These are phyloP conservation scores for Venturia effusa DNA, from an alignment of 2,329 filamentous ascomycete species.

Conservation along the genomic window DNA sequence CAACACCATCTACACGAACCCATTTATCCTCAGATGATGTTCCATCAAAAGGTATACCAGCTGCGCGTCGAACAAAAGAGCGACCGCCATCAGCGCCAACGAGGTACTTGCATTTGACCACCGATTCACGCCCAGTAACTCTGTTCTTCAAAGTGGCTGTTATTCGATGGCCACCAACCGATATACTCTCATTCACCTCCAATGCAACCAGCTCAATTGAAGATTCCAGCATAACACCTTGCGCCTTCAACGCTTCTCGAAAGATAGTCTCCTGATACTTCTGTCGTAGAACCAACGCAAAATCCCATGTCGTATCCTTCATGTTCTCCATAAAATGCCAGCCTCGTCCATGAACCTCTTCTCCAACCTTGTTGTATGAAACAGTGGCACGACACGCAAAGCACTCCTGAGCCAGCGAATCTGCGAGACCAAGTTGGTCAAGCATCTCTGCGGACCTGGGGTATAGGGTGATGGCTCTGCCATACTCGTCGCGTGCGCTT, in stretches of 20 bases:
- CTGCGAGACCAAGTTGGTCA: slow-evolving; percentile 39
- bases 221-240: slow-evolving; percentile 27
- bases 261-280: slow-evolving; percentile 46
- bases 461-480: slow-evolving; percentile 44
- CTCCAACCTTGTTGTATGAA: slow-evolving; percentile 36
- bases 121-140: slow-evolving; percentile 18
- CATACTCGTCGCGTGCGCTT: slow-evolving; percentile 40
- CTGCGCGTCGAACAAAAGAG: slow-evolving; percentile 36
- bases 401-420: slow-evolving; percentile 40
- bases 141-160: slow-evolving; percentile 22
- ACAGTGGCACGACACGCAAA: slow-evolving; percentile 42
- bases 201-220: slow-evolving; percentile 29
- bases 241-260: slow-evolving; percentile 27
- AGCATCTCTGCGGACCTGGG: slow-evolving; percentile 42
- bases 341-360: slow-evolving; percentile 34
- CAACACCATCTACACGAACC: slow-evolving; percentile 42
- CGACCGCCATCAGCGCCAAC: slow-evolving; percentile 42
- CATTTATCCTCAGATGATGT: slow-evolving; percentile 40
- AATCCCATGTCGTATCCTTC: slow-evolving; percentile 39
- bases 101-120: slow-evolving; percentile 35
- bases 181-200: slow-evolving; percentile 25
- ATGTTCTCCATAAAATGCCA: slow-evolving; percentile 46
- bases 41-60: slow-evolving; percentile 40
- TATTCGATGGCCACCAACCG: slow-evolving; percentile 18
- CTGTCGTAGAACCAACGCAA: slow-evolving; percentile 43